These are phyloP conservation scores for Murraya koenigii DNA, from an alignment of 345 rosid genomes.

Conservation along the genomic window DNA sequence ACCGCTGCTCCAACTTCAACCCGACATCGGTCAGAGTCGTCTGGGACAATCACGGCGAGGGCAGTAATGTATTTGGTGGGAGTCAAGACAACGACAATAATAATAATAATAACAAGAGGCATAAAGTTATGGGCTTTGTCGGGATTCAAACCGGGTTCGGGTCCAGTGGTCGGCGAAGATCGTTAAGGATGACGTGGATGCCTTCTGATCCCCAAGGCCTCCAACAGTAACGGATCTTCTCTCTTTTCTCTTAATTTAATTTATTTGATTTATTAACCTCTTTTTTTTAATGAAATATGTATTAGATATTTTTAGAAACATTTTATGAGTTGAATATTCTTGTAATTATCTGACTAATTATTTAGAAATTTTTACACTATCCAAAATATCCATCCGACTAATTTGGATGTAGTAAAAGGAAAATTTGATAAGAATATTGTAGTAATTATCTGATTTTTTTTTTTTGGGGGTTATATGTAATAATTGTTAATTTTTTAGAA, in stretches of 20 bases:
- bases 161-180: conserved; percentile 60
- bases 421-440: no score
- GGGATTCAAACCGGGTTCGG: conserved; percentile 88
- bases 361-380: background rate
- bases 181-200: conserved; percentile 87
- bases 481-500: background rate
- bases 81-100: background rate
- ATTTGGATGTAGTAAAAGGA: no score
- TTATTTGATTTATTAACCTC: background rate
- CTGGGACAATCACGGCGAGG: conserved; percentile 47
- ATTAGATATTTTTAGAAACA: no score
- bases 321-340: background rate
- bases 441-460: background rate
- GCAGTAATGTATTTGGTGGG: background rate
- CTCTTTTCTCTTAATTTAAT: background rate
- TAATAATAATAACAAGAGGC: conserved; percentile 38
- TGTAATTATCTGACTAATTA: background rate
- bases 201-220: conserved; percentile 80
- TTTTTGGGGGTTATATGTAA: no score
- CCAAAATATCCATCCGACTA: background rate
- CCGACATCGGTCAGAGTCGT: conserved; percentile 60
- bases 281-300: no score
- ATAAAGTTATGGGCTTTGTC: conserved; percentile 80
- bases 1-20: conserved; percentile 23
- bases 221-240: conserved; percentile 51